phyloP scores from a whole-genome alignment of 2,329 filamentous ascomycete species.

The Talaromyces marneffei region DNA sequence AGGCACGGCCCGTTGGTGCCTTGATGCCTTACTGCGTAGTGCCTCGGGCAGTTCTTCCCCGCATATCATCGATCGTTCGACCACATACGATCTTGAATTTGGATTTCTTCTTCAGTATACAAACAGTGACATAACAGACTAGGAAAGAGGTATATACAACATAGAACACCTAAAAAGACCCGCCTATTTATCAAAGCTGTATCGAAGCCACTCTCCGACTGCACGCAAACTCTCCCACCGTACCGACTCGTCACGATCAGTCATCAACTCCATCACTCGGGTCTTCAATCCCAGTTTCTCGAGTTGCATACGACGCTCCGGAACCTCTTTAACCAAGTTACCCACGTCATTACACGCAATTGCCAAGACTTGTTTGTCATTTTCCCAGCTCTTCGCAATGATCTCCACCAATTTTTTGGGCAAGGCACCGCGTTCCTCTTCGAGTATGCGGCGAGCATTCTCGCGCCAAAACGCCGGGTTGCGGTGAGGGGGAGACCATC shows the following conservation, averaged over 20 bases:
- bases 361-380: constrained; percentile 77
- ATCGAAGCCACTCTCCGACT: constrained; percentile 70
- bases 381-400: constrained; percentile 74
- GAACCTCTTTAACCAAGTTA: constrained; percentile 80
- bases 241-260: constrained; percentile 78
- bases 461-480: constrained; percentile 86
- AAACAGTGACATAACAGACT: background rate
- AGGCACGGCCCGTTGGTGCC: background rate
- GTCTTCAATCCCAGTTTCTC: constrained; percentile 82
- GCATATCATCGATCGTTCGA: background rate
- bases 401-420: constrained; percentile 80
- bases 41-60: background rate
- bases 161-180: background rate
- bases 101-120: background rate
- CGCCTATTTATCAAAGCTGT: constrained; percentile 51
- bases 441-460: constrained; percentile 80
- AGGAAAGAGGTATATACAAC: constrained; percentile 1
- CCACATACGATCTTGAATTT: background rate
- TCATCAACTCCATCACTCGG: constrained; percentile 90
- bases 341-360: constrained; percentile 92
- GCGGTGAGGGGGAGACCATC: constrained; percentile 88
- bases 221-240: constrained; percentile 89
- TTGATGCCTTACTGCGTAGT: background rate
- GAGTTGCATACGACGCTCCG: constrained; percentile 71
- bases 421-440: constrained; percentile 72